These are phyloP conservation scores for Fusarium coffeatum DNA, from an alignment of 2,329 filamentous ascomycete species.

Conservation along the genomic window DNA sequence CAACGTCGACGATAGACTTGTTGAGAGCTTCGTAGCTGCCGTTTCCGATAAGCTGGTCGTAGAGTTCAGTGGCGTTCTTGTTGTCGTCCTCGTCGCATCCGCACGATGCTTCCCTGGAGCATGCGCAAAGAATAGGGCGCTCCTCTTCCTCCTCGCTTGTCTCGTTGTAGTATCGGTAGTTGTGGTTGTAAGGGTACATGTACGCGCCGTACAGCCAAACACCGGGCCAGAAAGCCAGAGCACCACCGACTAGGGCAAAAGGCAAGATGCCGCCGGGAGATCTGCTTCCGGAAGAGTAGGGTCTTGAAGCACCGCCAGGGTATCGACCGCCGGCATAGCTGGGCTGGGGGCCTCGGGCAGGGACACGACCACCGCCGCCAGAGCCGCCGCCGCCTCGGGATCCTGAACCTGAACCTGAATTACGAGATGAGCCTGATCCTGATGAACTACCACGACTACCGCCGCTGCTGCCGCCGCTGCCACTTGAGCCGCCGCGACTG, in stretches of 20 bases:
- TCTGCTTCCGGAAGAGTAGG: slow-evolving; percentile 69
- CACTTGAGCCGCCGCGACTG: slow-evolving; percentile 17
- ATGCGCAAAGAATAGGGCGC: slow-evolving; percentile 58
- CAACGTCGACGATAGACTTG: slow-evolving; percentile 70
- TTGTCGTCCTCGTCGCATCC: slow-evolving; percentile 70
- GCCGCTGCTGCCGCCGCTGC: not conserved
- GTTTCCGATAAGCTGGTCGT: slow-evolving; percentile 73
- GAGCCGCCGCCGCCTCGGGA: slow-evolving; percentile 13
- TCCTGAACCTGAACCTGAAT: slow-evolving; percentile 21
- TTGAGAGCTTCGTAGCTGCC: slow-evolving; percentile 70
- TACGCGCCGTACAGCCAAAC: slow-evolving; percentile 74
- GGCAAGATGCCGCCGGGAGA: slow-evolving; percentile 65
- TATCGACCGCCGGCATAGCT: slow-evolving; percentile 70
- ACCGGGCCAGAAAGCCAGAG: slow-evolving; percentile 71
- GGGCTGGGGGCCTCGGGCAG: slow-evolving; percentile 66
- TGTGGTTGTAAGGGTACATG: slow-evolving; percentile 60
- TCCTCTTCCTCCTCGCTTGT: slow-evolving; percentile 57
- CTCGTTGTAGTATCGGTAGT: slow-evolving; percentile 62
- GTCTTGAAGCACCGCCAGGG: slow-evolving; percentile 70
- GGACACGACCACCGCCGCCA: slow-evolving; percentile 16
- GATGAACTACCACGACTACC: slow-evolving; percentile 22
- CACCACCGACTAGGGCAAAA: slow-evolving; percentile 61
- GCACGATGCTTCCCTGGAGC: slow-evolving; percentile 64
- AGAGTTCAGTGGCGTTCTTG: slow-evolving; percentile 68
- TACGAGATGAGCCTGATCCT: slow-evolving; percentile 39